Base-by-base conservation (phyloP, 2,329 filamentous ascomycete species). In the Hymenoscyphus repandus region DNA sequence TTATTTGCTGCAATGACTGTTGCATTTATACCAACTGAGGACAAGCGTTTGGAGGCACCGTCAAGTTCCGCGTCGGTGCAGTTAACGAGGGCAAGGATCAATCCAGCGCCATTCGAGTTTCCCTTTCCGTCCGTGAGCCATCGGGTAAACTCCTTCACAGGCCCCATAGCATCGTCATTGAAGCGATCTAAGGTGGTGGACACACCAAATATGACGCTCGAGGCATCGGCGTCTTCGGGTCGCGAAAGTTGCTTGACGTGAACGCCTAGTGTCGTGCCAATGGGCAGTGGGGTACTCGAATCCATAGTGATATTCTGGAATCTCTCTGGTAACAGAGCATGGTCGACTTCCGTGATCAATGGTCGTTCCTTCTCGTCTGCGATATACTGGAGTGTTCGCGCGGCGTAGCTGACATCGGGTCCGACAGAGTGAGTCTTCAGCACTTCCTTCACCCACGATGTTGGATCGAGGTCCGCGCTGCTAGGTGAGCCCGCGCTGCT, bases 121-220 rank as follows among this genome's bases (percentile, higher is more conserved):
- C 78, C 77, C 47, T 73, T 72, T 55, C 75, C 73, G 61, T 82
- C 76, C 2, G 79, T 82, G 44, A 82, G 70, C 78, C 78, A 82
- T 63, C 76, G 77, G 3, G 72, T 71, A 77, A 78, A 82, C 62
- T 82, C 78, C 56, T 78, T 75, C 40, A 81, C 70, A 0, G 78
- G 75, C 42, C 70, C 76, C 1, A 74, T 78, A 47, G 70, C 68
- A 1, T 72, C 66, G 52, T 76, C 73, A 62, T 68, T 75, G 63
- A 82, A 79, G 39, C 78, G 71, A 57, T 75, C 70, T 66, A 77
- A 80, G 0, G 77, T 80, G 5, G 79, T 82, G 0, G 78, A 81
- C 3, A 80, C 76, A 40, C 77, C 78, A 53, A 82, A 82, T 65
- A 81, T 74, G 62, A 81, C 76, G 56, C 78, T 74, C 38, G 76